Evolutionary conservation across 495 filamentous ascomycete genomes (phyloP), one percentile per base, ranked within the genome.

Genomic region (Neurospora sp.): DNA sequence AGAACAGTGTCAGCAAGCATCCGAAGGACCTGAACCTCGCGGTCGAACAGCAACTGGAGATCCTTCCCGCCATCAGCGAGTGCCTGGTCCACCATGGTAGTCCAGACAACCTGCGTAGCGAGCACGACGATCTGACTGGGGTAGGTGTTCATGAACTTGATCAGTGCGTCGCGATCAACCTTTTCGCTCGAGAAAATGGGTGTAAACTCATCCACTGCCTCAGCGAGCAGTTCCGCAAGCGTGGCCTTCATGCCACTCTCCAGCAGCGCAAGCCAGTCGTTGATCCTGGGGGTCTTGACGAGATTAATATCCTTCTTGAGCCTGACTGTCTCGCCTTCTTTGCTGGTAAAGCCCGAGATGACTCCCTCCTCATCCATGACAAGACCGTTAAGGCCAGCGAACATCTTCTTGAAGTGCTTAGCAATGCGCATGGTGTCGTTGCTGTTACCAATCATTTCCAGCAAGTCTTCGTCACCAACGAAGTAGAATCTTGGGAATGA

Each of bases 351-450:
- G 1, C 94, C 95, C 8, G 92, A 88, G 74, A 99, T 98, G 74
- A 91, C 89, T 42, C 89, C 88, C 74, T 97, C 91, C 73, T 98
- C 94, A 77, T 97, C 94, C 86, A 97, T 93, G 31, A 96, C 85
- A 42, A 99, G 86, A 1, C 95, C 94, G 6, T 90, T 93, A 35
- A 99, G 85, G 70, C 96, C 96, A 72, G 96, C 96, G 84, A 99
- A 99, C 96, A 99, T 99, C 86, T 99, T 99, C 82, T 96, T 93
- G 85, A 99, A 93, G 81, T 99, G 96, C 81, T 98, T 98, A 66
- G 95, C 92, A 73, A 99, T 94, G 37, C 96, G 93, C 77, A 93
- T 85, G 12, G 94, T 96, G 77, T 99, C 96, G 77, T 97, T 98
- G 82, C 94, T 97, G 82, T 99, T 99, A 79, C 96, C 96, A 70